Evolutionary conservation across 2,329 filamentous ascomycete species (phyloP), one percentile per base, ranked within the genome.

Genomic region (Cladosporium sp.): DNA sequence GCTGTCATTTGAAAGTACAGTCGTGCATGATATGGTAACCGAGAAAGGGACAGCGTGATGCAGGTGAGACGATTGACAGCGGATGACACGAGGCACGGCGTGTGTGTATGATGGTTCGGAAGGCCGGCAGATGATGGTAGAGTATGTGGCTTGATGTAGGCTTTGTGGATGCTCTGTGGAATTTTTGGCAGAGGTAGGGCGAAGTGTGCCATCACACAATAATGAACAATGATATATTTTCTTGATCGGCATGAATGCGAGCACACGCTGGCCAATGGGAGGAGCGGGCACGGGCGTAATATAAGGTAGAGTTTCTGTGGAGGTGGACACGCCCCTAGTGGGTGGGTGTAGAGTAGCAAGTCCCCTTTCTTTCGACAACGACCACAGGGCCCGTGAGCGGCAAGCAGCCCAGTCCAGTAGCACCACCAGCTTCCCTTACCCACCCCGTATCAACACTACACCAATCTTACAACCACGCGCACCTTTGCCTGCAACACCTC

Each of bases 301-400:
- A 33, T 55, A 55, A 55, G 52, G 52, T 55, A 55, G 52, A n/a
- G 28, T 55, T 55, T 11, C n/a, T 40, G 56, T 40, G 56, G 56
- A 21, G 33, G 40, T 49, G 57, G 56, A 44, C 56, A 40, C 57
- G 37, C 37, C 57, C 57, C 57, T 59, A 35, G 23, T 35, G 28
- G 23, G 49, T 52, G 35, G 23, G 49, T 52, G 35, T 52, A 28
- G 21, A 52, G 46, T 14, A 23, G 14, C 29, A 26, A 46, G 56
- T 60, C 57, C 57, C 57, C 57, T 60, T 60, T 60, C 37, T 49
- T 46, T 37, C n/a, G 55, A 37, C 18, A 37, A 50, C 61, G 33
- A 50, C 33, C 33, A n/a, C 50, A 18, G 6, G 44, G 53, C 61
- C 50, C 52, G 61, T 18, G 61, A 56, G 50, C 61, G 33, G 35